A percentile compares a stretch with the other conserved stretches of the same genome.
Conservation (phyloP, 352 stramenopile species). For the Peronosclerospora sorghi region DNA sequence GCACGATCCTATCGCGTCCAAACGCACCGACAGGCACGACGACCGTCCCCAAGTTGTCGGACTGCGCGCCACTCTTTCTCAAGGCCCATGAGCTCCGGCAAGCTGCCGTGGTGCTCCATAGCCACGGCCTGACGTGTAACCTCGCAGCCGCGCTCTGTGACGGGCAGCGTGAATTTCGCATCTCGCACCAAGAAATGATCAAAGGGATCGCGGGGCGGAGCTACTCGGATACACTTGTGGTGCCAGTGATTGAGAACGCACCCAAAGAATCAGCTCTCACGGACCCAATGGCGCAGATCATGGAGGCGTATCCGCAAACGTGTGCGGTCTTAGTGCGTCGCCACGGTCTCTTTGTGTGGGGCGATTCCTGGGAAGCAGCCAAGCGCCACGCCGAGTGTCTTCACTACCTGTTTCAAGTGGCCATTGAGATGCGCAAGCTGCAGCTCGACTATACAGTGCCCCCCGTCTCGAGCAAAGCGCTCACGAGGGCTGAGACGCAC, state of each 20-base stretch:
- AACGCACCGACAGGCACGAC: conserved; percentile 25
- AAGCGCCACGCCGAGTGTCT: conserved; percentile 95
- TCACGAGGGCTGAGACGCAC: conserved; percentile 59
- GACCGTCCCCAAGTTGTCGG: conserved; percentile 76
- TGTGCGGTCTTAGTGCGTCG: conserved; percentile 90
- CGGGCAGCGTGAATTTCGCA: conserved; percentile 66
- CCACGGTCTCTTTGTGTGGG: conserved; percentile 95
- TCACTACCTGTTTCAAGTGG: conserved; percentile 93
- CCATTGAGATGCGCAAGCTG: conserved; percentile 85
- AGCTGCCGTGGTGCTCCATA: conserved; percentile 67
- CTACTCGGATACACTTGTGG: conserved; percentile 87
- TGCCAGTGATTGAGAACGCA: conserved; percentile 96
- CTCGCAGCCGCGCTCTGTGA: conserved; percentile 87
- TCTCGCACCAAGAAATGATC: conserved; percentile 96
- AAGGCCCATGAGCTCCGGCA: conserved; percentile 84
- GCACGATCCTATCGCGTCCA: conserved; percentile 60
- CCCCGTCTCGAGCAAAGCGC: conserved; percentile 34
- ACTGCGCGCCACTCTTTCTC: conserved; percentile 91
- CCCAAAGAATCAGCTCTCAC: conserved; percentile 88
- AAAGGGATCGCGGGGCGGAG: conserved; percentile 90
- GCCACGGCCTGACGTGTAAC: conserved; percentile 78
- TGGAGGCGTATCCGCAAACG: conserved; percentile 77
- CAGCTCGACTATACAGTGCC: conserved; percentile 61
- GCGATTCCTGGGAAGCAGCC: conserved; percentile 90
- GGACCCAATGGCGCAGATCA: conserved; percentile 75